Conservation (phyloP, 73 alveolate genomes). For the Uronychia binucleata region DNA sequence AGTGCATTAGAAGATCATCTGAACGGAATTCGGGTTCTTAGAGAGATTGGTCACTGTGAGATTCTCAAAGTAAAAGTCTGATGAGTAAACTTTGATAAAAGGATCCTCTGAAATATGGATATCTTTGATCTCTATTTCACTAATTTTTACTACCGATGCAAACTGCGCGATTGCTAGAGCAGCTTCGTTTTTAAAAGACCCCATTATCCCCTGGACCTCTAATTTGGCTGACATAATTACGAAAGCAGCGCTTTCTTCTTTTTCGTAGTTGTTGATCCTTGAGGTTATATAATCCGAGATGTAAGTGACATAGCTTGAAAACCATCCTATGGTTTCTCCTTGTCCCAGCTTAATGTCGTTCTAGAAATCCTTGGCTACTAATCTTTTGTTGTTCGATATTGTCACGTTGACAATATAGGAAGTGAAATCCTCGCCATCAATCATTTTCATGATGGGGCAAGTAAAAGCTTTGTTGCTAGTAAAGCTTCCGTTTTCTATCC, state of each 20-base stretch:
- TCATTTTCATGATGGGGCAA: not conserved
- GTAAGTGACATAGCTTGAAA: not conserved
- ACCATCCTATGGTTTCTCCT: not conserved
- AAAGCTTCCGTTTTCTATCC: not conserved
- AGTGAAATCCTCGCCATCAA: not conserved
- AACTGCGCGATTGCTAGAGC: not conserved
- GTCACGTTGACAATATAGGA: not conserved
- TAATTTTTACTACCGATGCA: not conserved
- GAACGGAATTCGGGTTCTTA: not conserved
- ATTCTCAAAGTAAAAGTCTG: not conserved
- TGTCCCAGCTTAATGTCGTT: not conserved
- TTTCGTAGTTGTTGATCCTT: not conserved
- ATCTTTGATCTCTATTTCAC: not conserved
- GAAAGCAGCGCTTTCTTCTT: not conserved
- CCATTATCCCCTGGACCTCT: not conserved
- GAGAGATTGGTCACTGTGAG: not conserved
- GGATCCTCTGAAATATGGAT: not conserved
- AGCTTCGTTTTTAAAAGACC: not conserved
- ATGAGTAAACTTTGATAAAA: not conserved
- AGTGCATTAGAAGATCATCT: not conserved
- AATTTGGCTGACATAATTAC: not conserved
- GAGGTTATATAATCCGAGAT: not conserved
- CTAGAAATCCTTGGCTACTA: not conserved
- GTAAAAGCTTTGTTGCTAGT: not conserved
- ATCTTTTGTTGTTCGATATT: not conserved